phyloP scores from a whole-genome alignment of 169 alveolate species.

The Eimeria maxima region DNA sequence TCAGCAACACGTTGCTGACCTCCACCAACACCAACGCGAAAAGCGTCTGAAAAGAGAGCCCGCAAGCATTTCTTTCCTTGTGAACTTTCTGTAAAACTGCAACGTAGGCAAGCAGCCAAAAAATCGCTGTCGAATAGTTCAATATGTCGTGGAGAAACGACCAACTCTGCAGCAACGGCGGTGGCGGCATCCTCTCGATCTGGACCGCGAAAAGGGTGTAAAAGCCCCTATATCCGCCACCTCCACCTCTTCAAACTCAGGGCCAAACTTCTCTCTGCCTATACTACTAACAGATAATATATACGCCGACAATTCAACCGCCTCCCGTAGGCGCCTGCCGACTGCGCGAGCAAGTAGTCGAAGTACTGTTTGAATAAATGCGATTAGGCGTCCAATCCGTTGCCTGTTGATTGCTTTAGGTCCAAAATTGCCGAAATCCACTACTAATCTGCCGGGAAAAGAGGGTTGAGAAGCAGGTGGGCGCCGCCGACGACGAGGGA shows the following conservation, averaged over 20 bases:
- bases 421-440: neutral
- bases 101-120: slow-evolving; percentile 87
- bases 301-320: neutral
- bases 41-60: slow-evolving; percentile 86
- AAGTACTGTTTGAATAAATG: neutral
- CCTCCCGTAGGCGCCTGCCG: neutral
- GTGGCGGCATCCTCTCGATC: neutral
- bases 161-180: slow-evolving; percentile 71
- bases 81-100: slow-evolving; percentile 82
- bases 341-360: neutral
- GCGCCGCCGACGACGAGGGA: slow-evolving; percentile 40
- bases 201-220: neutral
- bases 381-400: neutral
- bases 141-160: slow-evolving; percentile 83
- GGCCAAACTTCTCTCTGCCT: neutral
- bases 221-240: neutral
- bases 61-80: slow-evolving; percentile 83
- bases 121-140: slow-evolving; percentile 85
- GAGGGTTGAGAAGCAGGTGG: neutral
- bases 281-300: neutral
- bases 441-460: neutral
- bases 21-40: slow-evolving; percentile 86
- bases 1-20: slow-evolving; percentile 85
- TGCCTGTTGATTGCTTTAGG: too few species aligned
- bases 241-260: neutral